phyloP scores from a whole-genome alignment of 83 land plant genomes.

The Picea abies region DNA sequence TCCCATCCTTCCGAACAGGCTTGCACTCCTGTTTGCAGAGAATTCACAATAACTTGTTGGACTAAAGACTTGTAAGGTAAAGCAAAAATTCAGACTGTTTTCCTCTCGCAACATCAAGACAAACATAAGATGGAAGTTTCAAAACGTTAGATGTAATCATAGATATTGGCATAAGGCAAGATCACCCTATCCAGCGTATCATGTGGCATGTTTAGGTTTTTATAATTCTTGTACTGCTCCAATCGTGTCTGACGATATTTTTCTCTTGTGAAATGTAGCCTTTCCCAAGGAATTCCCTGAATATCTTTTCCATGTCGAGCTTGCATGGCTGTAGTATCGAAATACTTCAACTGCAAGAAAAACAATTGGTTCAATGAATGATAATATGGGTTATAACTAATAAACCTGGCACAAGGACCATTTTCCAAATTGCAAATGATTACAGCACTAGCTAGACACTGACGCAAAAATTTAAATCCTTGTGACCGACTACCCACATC shows the following conservation, averaged over 20 bases:
- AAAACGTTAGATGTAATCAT: slow-evolving; percentile 16
- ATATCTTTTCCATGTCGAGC: slow-evolving; percentile 89
- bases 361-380: not conserved
- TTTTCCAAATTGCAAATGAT: not conserved
- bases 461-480: not conserved
- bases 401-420: not conserved
- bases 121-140: too few species aligned
- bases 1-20: slow-evolving; percentile 56
- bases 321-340: slow-evolving; percentile 84
- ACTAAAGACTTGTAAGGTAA: too few species aligned
- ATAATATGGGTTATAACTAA: not conserved
- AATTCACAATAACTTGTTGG: too few species aligned
- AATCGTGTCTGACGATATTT: slow-evolving; percentile 80
- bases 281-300: slow-evolving; percentile 96
- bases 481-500: slow-evolving; percentile 10
- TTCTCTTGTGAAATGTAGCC: slow-evolving; percentile 76
- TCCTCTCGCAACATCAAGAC: too few species aligned
- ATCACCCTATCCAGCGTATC: slow-evolving; percentile 59
- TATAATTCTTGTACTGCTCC: slow-evolving; percentile 88
- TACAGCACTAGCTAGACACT: not conserved
- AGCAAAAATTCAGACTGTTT: too few species aligned
- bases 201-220: slow-evolving; percentile 53
- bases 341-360: slow-evolving; percentile 10
- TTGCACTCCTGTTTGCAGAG: slow-evolving; percentile 63
- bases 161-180: not conserved